phyloP scores from a whole-genome alignment of 352 stramenopile genomes.

The Ophiocytium majus region DNA sequence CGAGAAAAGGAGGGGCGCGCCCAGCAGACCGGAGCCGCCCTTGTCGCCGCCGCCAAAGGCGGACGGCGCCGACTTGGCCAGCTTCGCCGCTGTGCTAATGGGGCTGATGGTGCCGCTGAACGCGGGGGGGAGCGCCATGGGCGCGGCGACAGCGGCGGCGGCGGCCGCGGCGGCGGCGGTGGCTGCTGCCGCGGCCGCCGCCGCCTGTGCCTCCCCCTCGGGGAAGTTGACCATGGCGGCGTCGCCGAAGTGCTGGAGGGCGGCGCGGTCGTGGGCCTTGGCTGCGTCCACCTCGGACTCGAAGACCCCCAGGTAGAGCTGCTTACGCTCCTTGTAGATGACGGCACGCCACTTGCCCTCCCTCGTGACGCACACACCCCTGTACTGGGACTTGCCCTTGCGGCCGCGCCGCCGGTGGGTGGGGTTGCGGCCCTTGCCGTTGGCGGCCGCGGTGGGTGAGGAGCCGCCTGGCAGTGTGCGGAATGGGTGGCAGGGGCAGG shows the following conservation, averaged over 20 bases:
- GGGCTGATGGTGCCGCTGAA: constrained; percentile 15
- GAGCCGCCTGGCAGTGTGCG: too few relatives aligned
- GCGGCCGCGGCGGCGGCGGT: too few relatives aligned
- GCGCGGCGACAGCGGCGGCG: background rate
- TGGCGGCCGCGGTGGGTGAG: background rate
- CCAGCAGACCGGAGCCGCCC: too few relatives aligned
- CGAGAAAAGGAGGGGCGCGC: background rate
- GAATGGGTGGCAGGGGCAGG: too few relatives aligned
- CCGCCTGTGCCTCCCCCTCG: constrained; percentile 26
- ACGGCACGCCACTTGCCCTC: constrained; percentile 51
- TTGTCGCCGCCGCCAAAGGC: too few relatives aligned
- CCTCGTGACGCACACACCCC: constrained; percentile 38
- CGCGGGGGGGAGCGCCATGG: background rate
- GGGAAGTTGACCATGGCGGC: constrained; percentile 40
- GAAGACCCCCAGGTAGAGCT: constrained; percentile 49
- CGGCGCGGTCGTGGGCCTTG: constrained; percentile 47
- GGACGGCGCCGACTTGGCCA: constrained; percentile 17
- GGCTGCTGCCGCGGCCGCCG: background rate
- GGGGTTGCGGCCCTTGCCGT: background rate
- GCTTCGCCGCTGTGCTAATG: background rate
- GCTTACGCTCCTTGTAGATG: constrained; percentile 49
- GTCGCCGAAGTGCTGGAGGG: constrained; percentile 34
- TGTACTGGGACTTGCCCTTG: constrained; percentile 38
- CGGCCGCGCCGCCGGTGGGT: constrained; percentile 18
- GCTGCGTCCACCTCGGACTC: constrained; percentile 46